Conservation (phyloP, 2,329 filamentous ascomycete genomes). For the Stagonosporopsis cucurbitacearum region DNA sequence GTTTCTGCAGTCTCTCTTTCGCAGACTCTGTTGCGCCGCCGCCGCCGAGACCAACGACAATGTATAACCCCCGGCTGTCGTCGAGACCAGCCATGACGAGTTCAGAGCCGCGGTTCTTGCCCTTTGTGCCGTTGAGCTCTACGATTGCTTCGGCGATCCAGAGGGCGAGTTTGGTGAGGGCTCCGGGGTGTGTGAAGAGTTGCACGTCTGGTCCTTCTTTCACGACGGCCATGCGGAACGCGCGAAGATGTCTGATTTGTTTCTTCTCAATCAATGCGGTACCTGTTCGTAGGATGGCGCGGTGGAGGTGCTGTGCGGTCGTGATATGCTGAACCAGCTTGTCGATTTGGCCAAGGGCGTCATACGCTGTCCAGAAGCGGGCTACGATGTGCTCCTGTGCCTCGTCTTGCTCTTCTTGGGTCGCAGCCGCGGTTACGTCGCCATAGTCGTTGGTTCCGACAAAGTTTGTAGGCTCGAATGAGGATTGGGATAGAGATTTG, state of each 20-base stretch:
- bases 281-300: constrained; percentile 91
- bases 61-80: constrained; percentile 83
- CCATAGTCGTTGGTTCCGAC: constrained; percentile 34
- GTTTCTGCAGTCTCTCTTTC: constrained; percentile 68
- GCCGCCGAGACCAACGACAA: constrained; percentile 91
- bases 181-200: constrained; percentile 92
- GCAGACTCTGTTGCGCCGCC: constrained; percentile 72
- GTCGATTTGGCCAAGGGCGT: constrained; percentile 65
- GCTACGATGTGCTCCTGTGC: constrained; percentile 56
- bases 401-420: constrained; percentile 34
- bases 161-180: constrained; percentile 88
- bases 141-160: constrained; percentile 94
- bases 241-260: constrained; percentile 88
- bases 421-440: constrained; percentile 28
- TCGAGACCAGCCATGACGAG: constrained; percentile 90
- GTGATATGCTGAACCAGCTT: constrained; percentile 77
- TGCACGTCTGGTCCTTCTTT: constrained; percentile 90
- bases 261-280: constrained; percentile 90
- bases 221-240: constrained; percentile 94
- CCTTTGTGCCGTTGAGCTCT: constrained; percentile 79
- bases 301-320: constrained; percentile 86
- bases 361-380: constrained; percentile 66
- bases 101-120: constrained; percentile 75
- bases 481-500: constrained; percentile 45
- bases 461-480: constrained; percentile 42